These are phyloP conservation scores for Sisymbrium irio DNA, from an alignment of 345 rosid genomes.

Conservation along the genomic window DNA sequence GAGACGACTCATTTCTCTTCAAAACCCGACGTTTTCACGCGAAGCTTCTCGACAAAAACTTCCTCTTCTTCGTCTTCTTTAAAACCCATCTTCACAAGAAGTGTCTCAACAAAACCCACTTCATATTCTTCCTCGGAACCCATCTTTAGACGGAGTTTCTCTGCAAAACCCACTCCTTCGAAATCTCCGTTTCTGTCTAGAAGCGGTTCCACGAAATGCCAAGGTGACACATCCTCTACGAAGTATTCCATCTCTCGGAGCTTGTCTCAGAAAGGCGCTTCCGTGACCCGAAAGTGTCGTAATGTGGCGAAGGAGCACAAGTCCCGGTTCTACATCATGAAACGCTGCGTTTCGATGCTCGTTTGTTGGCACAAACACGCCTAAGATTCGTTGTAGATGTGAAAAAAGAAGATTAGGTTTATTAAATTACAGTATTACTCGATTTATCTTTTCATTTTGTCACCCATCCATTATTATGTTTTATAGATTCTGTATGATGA, in stretches of 20 bases:
- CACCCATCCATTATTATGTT: not conserved
- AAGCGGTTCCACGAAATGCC: constrained; percentile 47
- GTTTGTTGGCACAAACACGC: constrained; percentile 93
- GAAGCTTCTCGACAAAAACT: constrained; percentile 33
- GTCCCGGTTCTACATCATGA: constrained; percentile 85
- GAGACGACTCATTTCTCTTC: constrained; percentile 22
- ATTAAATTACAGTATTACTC: not conserved
- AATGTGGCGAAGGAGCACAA: constrained; percentile 86
- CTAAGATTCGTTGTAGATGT: not conserved
- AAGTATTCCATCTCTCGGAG: constrained; percentile 46
- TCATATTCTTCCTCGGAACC: constrained; percentile 43
- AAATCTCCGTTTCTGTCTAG: constrained; percentile 48
- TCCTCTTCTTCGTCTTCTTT: constrained; percentile 21
- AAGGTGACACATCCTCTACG: constrained; percentile 11
- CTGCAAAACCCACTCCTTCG: constrained; percentile 59
- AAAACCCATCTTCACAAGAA: constrained; percentile 26
- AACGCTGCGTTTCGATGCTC: constrained; percentile 95
- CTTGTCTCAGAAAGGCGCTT: constrained; percentile 53
- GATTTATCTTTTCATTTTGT: not conserved
- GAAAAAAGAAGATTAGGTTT: constrained; percentile 9
- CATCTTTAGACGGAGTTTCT: constrained; percentile 58
- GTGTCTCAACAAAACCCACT: constrained; percentile 26
- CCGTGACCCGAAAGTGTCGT: constrained; percentile 65
- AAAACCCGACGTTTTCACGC: constrained; percentile 1
- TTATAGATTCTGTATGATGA: not conserved